Evolutionary conservation across 352 stramenopile genomes (phyloP).

Genomic region (Pythium grandisporangium): DNA sequence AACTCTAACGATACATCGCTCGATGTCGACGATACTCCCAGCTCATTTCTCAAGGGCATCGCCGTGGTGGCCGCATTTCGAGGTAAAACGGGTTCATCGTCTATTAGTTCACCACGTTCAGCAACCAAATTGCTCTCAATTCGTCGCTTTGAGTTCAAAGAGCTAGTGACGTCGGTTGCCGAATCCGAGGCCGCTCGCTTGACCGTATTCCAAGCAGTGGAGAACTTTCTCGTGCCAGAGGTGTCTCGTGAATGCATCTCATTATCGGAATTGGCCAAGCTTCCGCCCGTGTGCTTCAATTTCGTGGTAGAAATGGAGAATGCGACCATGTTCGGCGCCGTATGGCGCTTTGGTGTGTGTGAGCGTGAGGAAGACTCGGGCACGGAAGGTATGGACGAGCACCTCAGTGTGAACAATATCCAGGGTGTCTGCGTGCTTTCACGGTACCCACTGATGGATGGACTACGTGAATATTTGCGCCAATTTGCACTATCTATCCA

Average conservation of each 20-base stretch:
- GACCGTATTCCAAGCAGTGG: slow-evolving; percentile 12
- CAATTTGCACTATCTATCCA: slow-evolving; percentile 10
- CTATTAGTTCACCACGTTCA: neutral
- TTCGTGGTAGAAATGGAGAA: slow-evolving; percentile 34
- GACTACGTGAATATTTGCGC: slow-evolving; percentile 29
- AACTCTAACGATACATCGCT: too few relatives aligned
- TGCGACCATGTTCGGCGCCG: slow-evolving; percentile 27
- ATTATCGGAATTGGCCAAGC: slow-evolving; percentile 1
- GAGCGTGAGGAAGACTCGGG: neutral
- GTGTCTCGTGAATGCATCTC: slow-evolving; percentile 4
- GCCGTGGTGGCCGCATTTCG: slow-evolving; percentile 8
- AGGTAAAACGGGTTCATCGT: neutral
- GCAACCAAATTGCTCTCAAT: neutral
- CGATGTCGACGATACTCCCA: neutral
- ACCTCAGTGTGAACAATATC: neutral
- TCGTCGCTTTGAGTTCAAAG: neutral
- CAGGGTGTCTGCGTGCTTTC: slow-evolving; percentile 49
- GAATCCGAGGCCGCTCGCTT: neutral
- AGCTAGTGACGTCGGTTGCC: neutral
- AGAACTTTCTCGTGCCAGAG: slow-evolving; percentile 39
- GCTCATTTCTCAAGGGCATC: slow-evolving; percentile 12
- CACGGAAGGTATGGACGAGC: neutral
- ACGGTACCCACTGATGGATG: slow-evolving; percentile 35
- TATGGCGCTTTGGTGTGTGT: slow-evolving; percentile 16
- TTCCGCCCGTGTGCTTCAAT: slow-evolving; percentile 31